These are phyloP conservation scores for Conringia planisiliqua DNA, from an alignment of 345 rosid species.

Conservation along the genomic window DNA sequence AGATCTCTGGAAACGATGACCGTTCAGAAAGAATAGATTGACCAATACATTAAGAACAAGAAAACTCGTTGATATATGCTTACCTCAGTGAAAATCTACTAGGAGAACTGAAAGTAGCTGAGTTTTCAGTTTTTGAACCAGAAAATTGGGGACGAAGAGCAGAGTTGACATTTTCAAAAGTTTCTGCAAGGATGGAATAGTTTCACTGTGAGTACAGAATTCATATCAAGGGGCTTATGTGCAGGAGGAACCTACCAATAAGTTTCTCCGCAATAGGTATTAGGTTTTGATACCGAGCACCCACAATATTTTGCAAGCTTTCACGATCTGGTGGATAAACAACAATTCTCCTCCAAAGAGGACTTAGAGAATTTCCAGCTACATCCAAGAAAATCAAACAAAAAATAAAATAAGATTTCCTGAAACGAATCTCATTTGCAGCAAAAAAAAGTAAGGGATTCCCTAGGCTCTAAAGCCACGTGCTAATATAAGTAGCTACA, in stretches of 20 bases:
- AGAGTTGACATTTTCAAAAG: constrained; percentile 51
- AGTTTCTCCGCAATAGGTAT: constrained; percentile 57
- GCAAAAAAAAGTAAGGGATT: not conserved
- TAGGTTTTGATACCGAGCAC: constrained; percentile 63
- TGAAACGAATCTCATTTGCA: not conserved
- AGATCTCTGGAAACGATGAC: constrained; percentile 65
- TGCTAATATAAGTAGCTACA: not conserved
- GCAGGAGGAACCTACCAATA: constrained; percentile 51
- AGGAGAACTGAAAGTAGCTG: constrained; percentile 36
- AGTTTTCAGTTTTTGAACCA: constrained; percentile 38
- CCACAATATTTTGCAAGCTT: constrained; percentile 60
- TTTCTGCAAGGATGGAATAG: constrained; percentile 51
- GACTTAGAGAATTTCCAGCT: constrained; percentile 69
- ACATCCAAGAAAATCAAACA: constrained; percentile 9
- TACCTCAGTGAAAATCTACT: constrained; percentile 78
- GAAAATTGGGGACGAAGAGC: constrained; percentile 31
- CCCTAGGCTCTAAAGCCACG: not conserved
- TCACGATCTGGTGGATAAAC: constrained; percentile 57
- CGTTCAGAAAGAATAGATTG: constrained; percentile 29
- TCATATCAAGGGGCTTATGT: constrained; percentile 7
- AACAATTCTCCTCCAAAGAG: constrained; percentile 84
- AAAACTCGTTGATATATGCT: constrained; percentile 8
- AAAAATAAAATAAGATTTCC: not conserved
- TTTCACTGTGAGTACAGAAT: constrained; percentile 15
- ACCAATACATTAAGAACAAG: not conserved